Base-by-base conservation (phyloP, 257 asterid genomes). In the Salvia hispanica region DNA sequence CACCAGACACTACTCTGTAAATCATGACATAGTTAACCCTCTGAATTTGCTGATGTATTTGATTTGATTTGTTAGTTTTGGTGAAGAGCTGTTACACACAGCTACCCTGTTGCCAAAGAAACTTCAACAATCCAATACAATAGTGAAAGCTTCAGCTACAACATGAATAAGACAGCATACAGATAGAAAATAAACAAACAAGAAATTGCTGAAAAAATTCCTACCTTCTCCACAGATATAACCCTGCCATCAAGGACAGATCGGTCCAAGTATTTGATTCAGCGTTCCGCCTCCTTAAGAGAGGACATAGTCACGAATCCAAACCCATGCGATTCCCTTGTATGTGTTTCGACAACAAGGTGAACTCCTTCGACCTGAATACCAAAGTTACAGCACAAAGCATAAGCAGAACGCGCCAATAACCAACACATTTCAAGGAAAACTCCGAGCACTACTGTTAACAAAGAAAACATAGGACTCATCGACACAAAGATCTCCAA, bases 21-120 rank as follows among this genome's bases (percentile, higher is more conserved):
- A 5, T 42, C 3, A 8, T 15, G 42, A 13, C 4, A 53, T 13
- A 58, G 3, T 39, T 3, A 14, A 92, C 98, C 97, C 97, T 79
- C 84, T 63, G 88, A 72, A 83, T 83, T 85, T 87, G 90, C 94
- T 76, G 87, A 58, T 76, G 83, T 34, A 79, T 79, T 85, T 85
- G 90, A 74, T 83, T 81, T 73, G 85, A 82, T 86, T 85, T 79
- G 91, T 87, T 87, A 87, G 65, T 86, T 92, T 34, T 83, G 96
- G 72, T 68, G 98, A 88, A 83, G 98, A 87, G 97, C 97, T 92
- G 93, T 97, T 86, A 82, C 97, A 86, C 84, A 87, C 96, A 87
- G 96, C 92, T 78, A 76, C 76, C 95, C 95, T 90, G 95, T 79
- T 80, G 80, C 72, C 88, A 82, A 82, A 85, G 81, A 86, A 86